A percentile compares a stretch with the other conserved stretches of the same genome.
These are phyloP conservation scores for Podaxis rugospora DNA, from an alignment of 768 basidiomycete species.

Conservation along the genomic window DNA sequence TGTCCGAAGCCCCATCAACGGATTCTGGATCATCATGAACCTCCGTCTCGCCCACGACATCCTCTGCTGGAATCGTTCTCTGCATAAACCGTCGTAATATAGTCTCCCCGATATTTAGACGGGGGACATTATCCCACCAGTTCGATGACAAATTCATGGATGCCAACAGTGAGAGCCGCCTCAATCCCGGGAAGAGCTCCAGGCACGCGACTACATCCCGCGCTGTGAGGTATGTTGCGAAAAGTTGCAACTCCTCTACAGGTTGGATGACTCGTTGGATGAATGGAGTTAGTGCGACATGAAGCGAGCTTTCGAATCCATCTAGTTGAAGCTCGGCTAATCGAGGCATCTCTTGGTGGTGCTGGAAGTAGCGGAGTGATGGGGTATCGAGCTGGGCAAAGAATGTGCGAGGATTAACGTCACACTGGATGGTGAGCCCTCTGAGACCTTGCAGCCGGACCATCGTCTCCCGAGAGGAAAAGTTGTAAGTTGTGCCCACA, in stretches of 20 bases:
- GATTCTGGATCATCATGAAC: neutral
- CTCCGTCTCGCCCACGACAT: neutral
- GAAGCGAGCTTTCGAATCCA: neutral
- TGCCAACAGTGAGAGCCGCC: neutral
- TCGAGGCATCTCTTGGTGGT: neutral
- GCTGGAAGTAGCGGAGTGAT: neutral
- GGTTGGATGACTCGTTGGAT: neutral
- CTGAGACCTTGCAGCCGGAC: neutral
- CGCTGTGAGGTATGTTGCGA: neutral
- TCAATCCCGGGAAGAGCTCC: neutral
- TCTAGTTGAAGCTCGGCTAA: neutral
- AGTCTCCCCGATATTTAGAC: no score
- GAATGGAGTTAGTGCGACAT: neutral
- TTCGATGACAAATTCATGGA: neutral
- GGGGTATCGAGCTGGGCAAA: neutral
- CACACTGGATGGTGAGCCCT: neutral
- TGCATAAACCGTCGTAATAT: neutral
- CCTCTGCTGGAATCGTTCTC: neutral
- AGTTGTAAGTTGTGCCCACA: neutral
- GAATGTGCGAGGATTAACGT: neutral
- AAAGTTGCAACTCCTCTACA: neutral
- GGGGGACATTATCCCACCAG: neutral
- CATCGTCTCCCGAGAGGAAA: no score
- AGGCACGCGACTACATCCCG: neutral
- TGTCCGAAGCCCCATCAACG: neutral